Evolutionary conservation across 1,284 basidiomycete genomes (phyloP), one percentile per base, ranked within the genome.

Genomic region (Vanrija pseudolonga): DNA sequence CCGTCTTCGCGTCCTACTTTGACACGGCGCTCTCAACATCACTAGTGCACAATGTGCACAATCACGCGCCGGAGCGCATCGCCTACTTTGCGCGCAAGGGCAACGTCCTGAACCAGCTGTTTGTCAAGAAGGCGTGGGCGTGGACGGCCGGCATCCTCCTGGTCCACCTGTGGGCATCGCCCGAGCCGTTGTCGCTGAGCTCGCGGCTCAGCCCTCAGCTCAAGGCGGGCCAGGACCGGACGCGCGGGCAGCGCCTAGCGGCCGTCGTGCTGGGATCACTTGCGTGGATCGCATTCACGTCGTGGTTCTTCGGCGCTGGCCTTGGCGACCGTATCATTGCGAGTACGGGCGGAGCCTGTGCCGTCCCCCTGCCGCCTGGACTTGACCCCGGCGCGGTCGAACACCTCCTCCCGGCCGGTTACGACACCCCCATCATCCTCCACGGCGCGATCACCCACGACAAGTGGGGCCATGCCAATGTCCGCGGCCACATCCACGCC

Each of bases 281-380:
- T 19, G 78, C 83, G 43, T 95, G 90, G 90, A 73, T 85, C 44
- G 72, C 81, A 11, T 91, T 91, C 78, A 86, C 90, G 3, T 80
- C 80, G 51, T 96, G 91, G 92, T 95, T 94, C 80, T 93, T 96
- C 65, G 93, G 94, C 0, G 89, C 92, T 4, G 81, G 88, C 0
- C 74, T 98, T 45, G 74, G 90, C 28, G 86, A 90, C 52, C 84
- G 92, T 23, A 74, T 94, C 60, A 82, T 84, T 53, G 76, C 84
- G n/a, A 77, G 80, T 7, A 87, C 88, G 0, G 94, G 94, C 0
- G 94, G 88, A 1, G 82, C 87, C 64, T 98, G 94, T 66, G 79
- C 89, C 12, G 76, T 90, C 14, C 68, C 79, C 18, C 71, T 89
- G 6, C 88, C 87, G 1, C 40, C 46, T 3, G 61, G 59, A 20